A percentile compares a stretch with the other conserved stretches of the same genome.
phyloP scores from a whole-genome alignment of 2,329 filamentous ascomycete species.

The Colletotrichum sansevieriae region DNA sequence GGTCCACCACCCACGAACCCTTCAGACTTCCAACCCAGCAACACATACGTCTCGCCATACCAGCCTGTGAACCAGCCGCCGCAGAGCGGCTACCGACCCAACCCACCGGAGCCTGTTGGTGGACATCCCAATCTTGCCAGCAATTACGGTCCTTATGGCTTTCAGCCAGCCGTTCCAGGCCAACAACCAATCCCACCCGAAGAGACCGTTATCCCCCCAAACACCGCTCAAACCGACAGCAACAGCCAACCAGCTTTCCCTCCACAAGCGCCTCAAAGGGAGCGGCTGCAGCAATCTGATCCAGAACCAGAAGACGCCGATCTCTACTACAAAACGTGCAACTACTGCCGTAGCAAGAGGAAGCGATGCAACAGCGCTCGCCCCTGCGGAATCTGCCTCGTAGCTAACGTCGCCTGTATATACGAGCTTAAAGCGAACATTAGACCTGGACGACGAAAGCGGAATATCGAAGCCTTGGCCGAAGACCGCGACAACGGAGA shows the following conservation, averaged over 20 bases:
- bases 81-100: background rate
- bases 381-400: constrained; percentile 1
- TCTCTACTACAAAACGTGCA: constrained; percentile 1
- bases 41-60: background rate
- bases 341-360: background rate
- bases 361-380: background rate
- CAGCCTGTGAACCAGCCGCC: background rate
- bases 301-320: no score
- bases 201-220: accelerated
- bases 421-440: background rate
- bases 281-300: background rate
- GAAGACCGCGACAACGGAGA: background rate
- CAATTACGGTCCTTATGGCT: background rate
- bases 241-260: background rate
- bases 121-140: no score
- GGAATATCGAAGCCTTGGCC: background rate
- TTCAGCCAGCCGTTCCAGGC: background rate
- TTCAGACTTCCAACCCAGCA: background rate
- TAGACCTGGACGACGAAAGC: no score
- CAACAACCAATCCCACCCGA: background rate
- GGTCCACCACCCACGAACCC: background rate
- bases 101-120: no score
- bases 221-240: no score
- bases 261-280: background rate
- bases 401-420: background rate